Base-by-base conservation (phyloP, 805 yeast species). In the Starmerella sp. region DNA sequence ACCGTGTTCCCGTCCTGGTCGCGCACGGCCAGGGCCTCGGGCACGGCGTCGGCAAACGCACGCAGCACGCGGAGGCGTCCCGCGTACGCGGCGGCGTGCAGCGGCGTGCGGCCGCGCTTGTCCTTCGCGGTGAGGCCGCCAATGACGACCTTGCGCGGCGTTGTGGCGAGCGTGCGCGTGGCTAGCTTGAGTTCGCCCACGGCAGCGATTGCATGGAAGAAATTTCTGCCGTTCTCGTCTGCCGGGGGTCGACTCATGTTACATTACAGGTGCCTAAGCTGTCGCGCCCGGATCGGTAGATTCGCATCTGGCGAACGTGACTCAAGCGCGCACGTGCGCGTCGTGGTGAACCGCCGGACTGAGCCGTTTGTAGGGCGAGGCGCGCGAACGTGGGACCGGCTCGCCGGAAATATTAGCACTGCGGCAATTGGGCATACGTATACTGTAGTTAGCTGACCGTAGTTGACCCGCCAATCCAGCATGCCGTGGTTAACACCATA, bases 151-250 rank as follows among this genome's bases (percentile, higher is more conserved):
- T 55, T 56, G 36, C 56, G 58, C n/a, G 51, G 48, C 11, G 54
- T 49, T 2, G 52, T 34, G 3, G 61, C 54, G 8, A 63, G 28
- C 11, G 49, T 39, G 17, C 56, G 57, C 14, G 54, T 14, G 14
- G 58, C 54, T 11, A 45, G 45, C 17, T 52, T 54, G 8, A 55
- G 42, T 29, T 54, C 44, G 4, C 63, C 64, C 13, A 31, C 39
- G 6, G 61, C 62, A 2, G 65, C 66, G 15, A 62, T 56, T 3
- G 62, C 60, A 37, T 63, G 66, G 48, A 63, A 60, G n/a, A 50
- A 59, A 22, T 61, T 63, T 36, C 57, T 47, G 22, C 62, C 62
- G 10, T 51, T 31, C 10, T 41, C 55, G 32, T 60, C 63, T 0
- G 55, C 55, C 17, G 42, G 36, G 29, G 45, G 48, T 13, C 38